Conservation (phyloP, 2,329 filamentous ascomycete genomes). For the Helotiales sp. region DNA sequence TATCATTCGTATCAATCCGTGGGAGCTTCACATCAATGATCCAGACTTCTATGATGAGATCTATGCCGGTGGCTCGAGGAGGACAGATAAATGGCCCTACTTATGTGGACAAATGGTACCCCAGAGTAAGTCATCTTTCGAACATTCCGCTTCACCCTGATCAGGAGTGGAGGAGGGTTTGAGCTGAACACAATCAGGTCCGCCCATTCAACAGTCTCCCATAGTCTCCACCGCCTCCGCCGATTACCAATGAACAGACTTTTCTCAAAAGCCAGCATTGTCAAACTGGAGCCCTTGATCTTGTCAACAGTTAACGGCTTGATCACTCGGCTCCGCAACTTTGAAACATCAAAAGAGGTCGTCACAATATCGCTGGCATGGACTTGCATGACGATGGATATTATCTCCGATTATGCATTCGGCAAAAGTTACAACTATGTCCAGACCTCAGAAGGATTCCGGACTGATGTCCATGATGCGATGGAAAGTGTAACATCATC, state of each 20-base stretch:
- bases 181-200: background rate
- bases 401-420: constrained; percentile 10
- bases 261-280: constrained; percentile 26
- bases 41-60: constrained; percentile 37
- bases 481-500: background rate
- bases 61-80: constrained; percentile 22
- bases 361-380: background rate
- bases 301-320: constrained; percentile 15
- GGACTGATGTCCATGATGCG: background rate
- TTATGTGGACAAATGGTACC: constrained; percentile 12
- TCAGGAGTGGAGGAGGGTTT: too few species aligned
- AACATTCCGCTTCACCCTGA: too few species aligned
- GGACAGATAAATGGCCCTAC: constrained; percentile 12
- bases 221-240: constrained; percentile 23
- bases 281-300: constrained; percentile 19
- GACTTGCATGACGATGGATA: background rate
- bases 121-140: background rate
- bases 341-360: background rate
- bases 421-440: constrained; percentile 1
- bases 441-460: background rate
- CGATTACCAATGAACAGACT: constrained; percentile 21
- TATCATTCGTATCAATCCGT: constrained; percentile 37
- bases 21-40: constrained; percentile 40
- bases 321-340: background rate
- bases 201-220: constrained; percentile 20